phyloP scores from a whole-genome alignment of 176 grass and related monocot species.

The Musa troglodytarum region DNA sequence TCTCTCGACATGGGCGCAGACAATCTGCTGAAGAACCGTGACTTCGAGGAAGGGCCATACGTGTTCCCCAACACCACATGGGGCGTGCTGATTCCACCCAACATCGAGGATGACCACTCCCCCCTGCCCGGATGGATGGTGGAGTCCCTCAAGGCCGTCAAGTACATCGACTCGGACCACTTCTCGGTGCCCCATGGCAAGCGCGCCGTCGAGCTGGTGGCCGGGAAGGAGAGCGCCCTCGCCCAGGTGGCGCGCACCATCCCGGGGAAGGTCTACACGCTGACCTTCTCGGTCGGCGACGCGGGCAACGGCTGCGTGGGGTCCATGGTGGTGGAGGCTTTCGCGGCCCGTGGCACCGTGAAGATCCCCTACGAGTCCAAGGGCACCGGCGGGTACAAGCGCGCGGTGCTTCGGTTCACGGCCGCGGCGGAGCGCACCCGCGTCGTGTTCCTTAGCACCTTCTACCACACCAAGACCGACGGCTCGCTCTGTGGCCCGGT shows the following conservation, averaged over 20 bases:
- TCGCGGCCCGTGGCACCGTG: conserved; percentile 35
- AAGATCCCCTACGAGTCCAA: conserved; percentile 66
- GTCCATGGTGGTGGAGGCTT: conserved; percentile 58
- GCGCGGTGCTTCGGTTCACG: conserved; percentile 55
- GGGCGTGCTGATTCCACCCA: conserved; percentile 73
- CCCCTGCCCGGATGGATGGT: conserved; percentile 77
- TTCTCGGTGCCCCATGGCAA: conserved; percentile 56
- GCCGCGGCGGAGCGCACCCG: conserved; percentile 38
- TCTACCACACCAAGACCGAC: conserved; percentile 74
- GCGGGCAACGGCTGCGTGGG: conserved; percentile 47
- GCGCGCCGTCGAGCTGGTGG: conserved; percentile 73
- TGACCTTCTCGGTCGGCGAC: conserved; percentile 70
- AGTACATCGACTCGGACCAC: conserved; percentile 78
- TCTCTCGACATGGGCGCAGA: background rate
- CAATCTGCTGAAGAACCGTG: conserved; percentile 85
- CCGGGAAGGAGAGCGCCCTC: conserved; percentile 64
- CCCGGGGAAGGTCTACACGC: conserved; percentile 44
- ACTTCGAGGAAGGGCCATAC: conserved; percentile 81
- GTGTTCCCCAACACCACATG: conserved; percentile 57
- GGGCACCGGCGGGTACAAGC: conserved; percentile 58
- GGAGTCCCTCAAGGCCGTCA: conserved; percentile 73
- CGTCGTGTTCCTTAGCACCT: conserved; percentile 69
- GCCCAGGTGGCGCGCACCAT: conserved; percentile 58
- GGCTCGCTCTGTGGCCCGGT: conserved; percentile 78
- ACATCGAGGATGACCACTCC: conserved; percentile 85